Conservation (phyloP, 1,284 basidiomycete genomes). For the Tilletia walkeri region DNA sequence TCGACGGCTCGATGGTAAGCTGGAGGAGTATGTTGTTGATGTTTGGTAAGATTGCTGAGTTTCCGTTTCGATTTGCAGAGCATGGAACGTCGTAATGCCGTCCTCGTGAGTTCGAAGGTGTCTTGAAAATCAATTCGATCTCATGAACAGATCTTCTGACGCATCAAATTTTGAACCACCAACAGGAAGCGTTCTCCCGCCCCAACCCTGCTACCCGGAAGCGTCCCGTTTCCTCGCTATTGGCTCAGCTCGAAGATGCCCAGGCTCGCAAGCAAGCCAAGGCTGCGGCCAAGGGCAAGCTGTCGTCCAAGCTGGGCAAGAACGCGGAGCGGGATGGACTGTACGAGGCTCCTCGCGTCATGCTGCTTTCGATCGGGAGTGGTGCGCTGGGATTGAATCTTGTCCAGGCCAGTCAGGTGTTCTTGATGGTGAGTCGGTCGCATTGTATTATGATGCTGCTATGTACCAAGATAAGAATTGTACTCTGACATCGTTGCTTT, state of each 20-base stretch:
- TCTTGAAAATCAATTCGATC: neutral
- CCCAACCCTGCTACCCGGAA: constrained; percentile 2
- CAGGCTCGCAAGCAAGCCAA: neutral
- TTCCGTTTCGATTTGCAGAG: neutral
- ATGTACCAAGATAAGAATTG: constrained; percentile 25
- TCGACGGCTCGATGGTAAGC: constrained; percentile 14
- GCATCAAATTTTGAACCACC: neutral
- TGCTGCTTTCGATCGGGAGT: constrained; percentile 13
- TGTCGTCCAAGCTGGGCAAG: constrained; percentile 27
- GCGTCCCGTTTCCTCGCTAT: neutral
- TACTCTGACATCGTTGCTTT: too few species aligned
- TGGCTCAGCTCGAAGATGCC: constrained; percentile 10
- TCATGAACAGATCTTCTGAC: neutral
- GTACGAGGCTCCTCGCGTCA: constrained; percentile 6
- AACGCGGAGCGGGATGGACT: constrained; percentile 25
- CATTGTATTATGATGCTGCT: constrained; percentile 75
- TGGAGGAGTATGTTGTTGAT: constrained; percentile 19
- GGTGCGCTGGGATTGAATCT: constrained; percentile 16
- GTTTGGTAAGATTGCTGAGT: neutral
- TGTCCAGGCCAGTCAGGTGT: constrained; percentile 17
- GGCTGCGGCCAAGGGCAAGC: constrained; percentile 21
- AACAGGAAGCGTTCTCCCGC: constrained; percentile 3
- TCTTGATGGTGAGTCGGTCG: constrained; percentile 57
- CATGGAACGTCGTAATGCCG: constrained; percentile 10
- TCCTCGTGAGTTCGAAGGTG: neutral